Percentiles rank a stretch among this genome's conserved stretches.
These are phyloP conservation scores for Auriscalpium vulgare DNA, from an alignment of 768 basidiomycete species.

Conservation along the genomic window DNA sequence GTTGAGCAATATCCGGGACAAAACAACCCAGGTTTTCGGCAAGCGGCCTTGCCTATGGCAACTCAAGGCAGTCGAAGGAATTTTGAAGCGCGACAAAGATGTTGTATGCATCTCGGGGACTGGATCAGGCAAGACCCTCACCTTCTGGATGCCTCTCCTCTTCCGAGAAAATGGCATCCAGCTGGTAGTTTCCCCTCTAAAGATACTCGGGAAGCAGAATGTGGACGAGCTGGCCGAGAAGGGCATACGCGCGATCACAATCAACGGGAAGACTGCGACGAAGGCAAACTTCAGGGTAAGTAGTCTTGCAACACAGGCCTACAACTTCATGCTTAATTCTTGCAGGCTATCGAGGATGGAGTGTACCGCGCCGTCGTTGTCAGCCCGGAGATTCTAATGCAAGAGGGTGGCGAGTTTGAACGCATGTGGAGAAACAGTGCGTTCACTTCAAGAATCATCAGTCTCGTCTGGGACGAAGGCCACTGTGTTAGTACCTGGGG, in stretches of 20 bases:
- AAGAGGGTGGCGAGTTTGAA: conserved; percentile 6
- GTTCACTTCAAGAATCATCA: conserved; percentile 8
- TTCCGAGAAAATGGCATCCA: not conserved
- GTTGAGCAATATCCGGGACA: not conserved
- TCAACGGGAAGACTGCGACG: not conserved
- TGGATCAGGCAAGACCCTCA: too few species aligned
- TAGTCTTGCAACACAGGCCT: not conserved
- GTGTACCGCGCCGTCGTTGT: conserved; percentile 1
- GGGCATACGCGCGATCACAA: conserved; percentile 1
- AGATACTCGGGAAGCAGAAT: conserved; percentile 7
- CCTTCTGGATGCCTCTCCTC: not conserved
- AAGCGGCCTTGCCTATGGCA: too few species aligned
- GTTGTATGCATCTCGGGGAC: too few species aligned
- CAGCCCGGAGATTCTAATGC: conserved; percentile 8
- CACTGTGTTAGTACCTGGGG: conserved; percentile 19
- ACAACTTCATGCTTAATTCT: not conserved
- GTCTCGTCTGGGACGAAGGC: conserved; percentile 18
- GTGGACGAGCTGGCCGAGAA: not conserved
- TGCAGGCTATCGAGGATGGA: conserved; percentile 1
- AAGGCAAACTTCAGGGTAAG: conserved; percentile 2
- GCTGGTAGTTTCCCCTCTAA: not conserved
- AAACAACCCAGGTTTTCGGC: not conserved
- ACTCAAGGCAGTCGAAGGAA: too few species aligned
- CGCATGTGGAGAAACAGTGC: conserved; percentile 7
- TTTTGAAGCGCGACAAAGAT: too few species aligned